Percentiles rank a stretch among this genome's conserved stretches.
phyloP scores from a whole-genome alignment of 345 rosid species.

The Dimocarpus longan region DNA sequence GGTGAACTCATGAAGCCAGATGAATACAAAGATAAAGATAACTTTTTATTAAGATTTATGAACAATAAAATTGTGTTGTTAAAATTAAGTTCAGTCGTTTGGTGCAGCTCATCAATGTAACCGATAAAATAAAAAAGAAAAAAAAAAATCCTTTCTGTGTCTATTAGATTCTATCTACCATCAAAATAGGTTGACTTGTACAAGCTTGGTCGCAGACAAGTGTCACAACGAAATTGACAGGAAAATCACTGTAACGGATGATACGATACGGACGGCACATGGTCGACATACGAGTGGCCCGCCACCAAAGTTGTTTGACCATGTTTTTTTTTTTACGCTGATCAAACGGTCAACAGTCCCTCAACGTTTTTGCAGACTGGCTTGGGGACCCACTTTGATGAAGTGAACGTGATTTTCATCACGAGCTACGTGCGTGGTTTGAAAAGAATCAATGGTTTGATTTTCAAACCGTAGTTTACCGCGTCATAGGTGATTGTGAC shows the following conservation, averaged over 20 bases:
- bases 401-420: background rate
- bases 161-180: background rate
- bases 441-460: background rate
- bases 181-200: background rate
- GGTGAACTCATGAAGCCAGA: too few relatives aligned
- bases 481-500: background rate
- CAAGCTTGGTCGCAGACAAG: background rate
- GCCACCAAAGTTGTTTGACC: background rate
- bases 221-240: background rate
- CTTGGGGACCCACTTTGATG: background rate
- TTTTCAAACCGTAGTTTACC: background rate
- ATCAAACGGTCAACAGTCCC: background rate
- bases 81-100: too few relatives aligned
- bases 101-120: too few relatives aligned
- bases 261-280: conserved; percentile 12
- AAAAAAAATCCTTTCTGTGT: too few relatives aligned
- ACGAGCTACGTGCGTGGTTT: background rate
- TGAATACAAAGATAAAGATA: too few relatives aligned
- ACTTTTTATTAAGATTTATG: too few relatives aligned
- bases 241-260: background rate
- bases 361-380: background rate
- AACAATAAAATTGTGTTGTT: too few relatives aligned
- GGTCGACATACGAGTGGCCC: conserved; percentile 3
- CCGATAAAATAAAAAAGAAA: too few relatives aligned
- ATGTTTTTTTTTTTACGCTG: background rate